Evolutionary conservation across 1,284 basidiomycete genomes (phyloP).

Genomic region (Phlebopus sp.): DNA sequence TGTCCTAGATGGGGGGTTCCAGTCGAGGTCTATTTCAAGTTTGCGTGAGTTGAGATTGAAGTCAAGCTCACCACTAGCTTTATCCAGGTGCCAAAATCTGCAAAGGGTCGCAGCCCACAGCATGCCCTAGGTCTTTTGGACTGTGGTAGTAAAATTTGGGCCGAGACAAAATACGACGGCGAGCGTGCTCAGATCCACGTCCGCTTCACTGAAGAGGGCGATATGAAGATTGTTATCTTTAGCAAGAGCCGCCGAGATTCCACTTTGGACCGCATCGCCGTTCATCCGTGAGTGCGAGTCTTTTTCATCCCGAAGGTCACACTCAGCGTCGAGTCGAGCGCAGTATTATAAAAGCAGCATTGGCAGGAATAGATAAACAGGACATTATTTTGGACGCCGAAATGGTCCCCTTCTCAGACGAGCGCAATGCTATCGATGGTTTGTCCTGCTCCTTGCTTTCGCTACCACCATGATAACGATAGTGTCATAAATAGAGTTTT

Average conservation of each 20-base stretch:
- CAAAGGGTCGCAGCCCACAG: constrained; percentile 60
- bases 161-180: constrained; percentile 90
- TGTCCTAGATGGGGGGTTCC: constrained; percentile 43
- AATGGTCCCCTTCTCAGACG: constrained; percentile 78
- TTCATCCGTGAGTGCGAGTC: constrained; percentile 55
- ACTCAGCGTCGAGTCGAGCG: constrained; percentile 2
- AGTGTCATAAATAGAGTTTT: constrained; percentile 54
- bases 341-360: constrained; percentile 62
- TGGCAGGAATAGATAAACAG: constrained; percentile 41
- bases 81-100: constrained; percentile 74
- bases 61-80: constrained; percentile 1
- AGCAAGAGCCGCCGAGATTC: constrained; percentile 84
- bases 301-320: neutral
- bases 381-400: constrained; percentile 82
- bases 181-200: constrained; percentile 88
- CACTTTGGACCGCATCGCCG: constrained; percentile 64
- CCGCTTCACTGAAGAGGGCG: constrained; percentile 38
- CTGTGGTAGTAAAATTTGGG: constrained; percentile 56
- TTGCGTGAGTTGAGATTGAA: neutral
- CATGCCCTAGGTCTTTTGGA: constrained; percentile 55
- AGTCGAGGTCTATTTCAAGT: constrained; percentile 46
- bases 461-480: constrained; percentile 3
- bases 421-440: constrained; percentile 55
- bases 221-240: constrained; percentile 66
- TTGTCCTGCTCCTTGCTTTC: constrained; percentile 11